These are phyloP conservation scores for Hibiscus tridactylites DNA, from an alignment of 345 rosid genomes.

Conservation along the genomic window DNA sequence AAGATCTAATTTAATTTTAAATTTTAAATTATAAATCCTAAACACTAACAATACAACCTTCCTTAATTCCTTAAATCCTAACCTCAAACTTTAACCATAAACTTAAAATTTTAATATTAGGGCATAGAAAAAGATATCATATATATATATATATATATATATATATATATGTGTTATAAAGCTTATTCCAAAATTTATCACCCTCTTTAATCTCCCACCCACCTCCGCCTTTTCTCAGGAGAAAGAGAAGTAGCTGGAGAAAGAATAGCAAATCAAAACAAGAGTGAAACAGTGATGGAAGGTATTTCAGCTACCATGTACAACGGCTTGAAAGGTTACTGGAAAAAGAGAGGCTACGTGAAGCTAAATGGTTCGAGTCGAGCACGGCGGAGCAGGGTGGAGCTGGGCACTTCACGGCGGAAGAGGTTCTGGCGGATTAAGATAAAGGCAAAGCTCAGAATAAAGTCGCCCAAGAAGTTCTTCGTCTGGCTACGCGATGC, in stretches of 20 bases:
- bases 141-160: too few relatives aligned
- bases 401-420: conserved; percentile 18
- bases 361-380: conserved; percentile 18
- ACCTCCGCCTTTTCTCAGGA: not conserved
- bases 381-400: conserved; percentile 8
- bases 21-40: too few relatives aligned
- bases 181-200: conserved; percentile 1
- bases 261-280: not conserved
- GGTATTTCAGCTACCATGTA: conserved; percentile 32
- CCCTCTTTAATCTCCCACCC: conserved; percentile 1
- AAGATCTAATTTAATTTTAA: too few relatives aligned
- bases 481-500: conserved; percentile 49
- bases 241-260: not conserved
- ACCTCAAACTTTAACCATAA: too few relatives aligned
- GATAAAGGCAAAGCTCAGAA: conserved; percentile 35
- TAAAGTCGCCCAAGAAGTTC: conserved; percentile 29
- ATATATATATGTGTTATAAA: not conserved
- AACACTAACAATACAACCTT: too few relatives aligned
- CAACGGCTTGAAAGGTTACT: conserved; percentile 27
- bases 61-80: too few relatives aligned
- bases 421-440: conserved; percentile 30
- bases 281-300: conserved; percentile 21
- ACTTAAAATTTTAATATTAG: too few relatives aligned
- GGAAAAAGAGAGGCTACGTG: conserved; percentile 27
- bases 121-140: too few relatives aligned